These are phyloP conservation scores for Catunica adiposa DNA, from an alignment of 2,329 filamentous ascomycete genomes.

Conservation along the genomic window DNA sequence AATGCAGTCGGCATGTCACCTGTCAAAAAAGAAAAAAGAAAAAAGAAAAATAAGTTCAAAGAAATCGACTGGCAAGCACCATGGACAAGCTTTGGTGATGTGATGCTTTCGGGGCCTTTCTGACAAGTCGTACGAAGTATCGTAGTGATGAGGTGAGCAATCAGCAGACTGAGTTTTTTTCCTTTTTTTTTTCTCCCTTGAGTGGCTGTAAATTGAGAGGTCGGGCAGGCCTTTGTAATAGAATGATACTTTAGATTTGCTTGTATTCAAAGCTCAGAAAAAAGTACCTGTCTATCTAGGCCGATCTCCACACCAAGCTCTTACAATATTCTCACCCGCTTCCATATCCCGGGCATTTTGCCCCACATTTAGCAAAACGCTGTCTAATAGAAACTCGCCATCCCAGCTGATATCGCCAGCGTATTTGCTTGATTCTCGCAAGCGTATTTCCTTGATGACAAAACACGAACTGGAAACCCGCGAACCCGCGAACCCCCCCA, in stretches of 20 bases:
- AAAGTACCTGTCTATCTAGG: background rate
- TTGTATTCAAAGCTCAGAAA: too few species aligned
- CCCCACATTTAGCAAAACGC: background rate
- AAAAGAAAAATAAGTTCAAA: too few species aligned
- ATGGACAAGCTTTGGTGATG: background rate
- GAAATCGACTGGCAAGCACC: too few species aligned
- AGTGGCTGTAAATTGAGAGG: background rate
- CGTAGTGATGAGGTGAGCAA: background rate
- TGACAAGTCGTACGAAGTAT: slow-evolving; percentile 2
- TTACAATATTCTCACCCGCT: background rate
- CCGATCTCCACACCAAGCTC: background rate
- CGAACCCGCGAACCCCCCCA: background rate
- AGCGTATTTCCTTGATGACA: background rate
- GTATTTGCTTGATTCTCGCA: background rate
- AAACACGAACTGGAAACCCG: background rate
- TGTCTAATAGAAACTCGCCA: background rate
- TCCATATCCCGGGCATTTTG: background rate
- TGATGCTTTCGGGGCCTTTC: background rate
- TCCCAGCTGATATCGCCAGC: background rate
- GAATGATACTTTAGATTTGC: too few species aligned
- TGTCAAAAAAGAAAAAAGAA: background rate
- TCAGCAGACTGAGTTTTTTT: background rate
- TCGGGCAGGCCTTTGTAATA: background rate
- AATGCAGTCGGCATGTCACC: background rate
- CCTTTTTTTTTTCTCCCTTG: too few species aligned